These are phyloP conservation scores for Eucalyptus curtisii DNA, from an alignment of 345 rosid species.

Conservation along the genomic window DNA sequence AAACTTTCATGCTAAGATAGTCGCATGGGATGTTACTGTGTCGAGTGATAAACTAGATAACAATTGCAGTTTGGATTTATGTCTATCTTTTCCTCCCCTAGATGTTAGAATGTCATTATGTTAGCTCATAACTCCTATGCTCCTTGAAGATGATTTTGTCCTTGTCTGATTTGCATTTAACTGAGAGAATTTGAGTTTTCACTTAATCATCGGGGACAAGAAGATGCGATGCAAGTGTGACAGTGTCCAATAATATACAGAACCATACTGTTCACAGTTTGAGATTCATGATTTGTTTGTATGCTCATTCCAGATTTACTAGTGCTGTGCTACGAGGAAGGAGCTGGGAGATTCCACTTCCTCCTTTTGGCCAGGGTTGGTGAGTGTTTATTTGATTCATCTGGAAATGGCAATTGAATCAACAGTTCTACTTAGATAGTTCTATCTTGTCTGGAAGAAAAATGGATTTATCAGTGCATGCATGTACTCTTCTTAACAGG, in stretches of 20 bases:
- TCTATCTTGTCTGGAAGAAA: background rate
- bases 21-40: background rate
- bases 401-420: background rate
- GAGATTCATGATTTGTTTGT: background rate
- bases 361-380: constrained; percentile 96
- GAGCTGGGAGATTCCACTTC: constrained; percentile 75
- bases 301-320: constrained; percentile 32
- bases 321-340: constrained; percentile 68
- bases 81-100: background rate
- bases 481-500: background rate
- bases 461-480: background rate
- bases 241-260: background rate
- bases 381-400: constrained; percentile 13
- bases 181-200: background rate
- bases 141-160: background rate
- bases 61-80: background rate
- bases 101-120: background rate
- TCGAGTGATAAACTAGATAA: background rate
- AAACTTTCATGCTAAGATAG: background rate
- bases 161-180: background rate
- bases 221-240: background rate
- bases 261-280: background rate
- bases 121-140: background rate
- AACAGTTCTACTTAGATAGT: background rate
- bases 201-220: background rate